A percentile compares a stretch with the other conserved stretches of the same genome.
These are phyloP conservation scores for Musa itinerans DNA, from an alignment of 176 grass and related monocot genomes.

Conservation along the genomic window DNA sequence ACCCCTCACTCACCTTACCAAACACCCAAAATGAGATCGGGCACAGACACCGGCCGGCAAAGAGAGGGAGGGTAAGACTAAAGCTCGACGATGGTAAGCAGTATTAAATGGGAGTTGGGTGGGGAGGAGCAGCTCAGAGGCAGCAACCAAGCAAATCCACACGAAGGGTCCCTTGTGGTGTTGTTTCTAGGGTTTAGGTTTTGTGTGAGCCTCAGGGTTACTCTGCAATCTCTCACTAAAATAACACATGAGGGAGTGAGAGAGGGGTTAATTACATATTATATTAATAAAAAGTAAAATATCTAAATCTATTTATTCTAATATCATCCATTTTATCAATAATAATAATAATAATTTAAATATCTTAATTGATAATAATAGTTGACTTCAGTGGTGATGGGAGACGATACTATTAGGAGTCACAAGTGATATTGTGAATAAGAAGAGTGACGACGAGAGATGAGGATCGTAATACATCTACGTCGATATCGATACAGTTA, in stretches of 20 bases:
- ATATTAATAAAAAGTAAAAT: too few relatives aligned
- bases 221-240: too few relatives aligned
- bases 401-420: too few relatives aligned
- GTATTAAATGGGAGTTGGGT: not conserved
- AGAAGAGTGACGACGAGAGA: not conserved
- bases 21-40: not conserved
- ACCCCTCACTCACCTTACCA: not conserved
- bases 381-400: too few relatives aligned
- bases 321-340: too few relatives aligned
- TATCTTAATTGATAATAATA: too few relatives aligned
- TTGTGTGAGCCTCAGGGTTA: not conserved
- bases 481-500: too few relatives aligned
- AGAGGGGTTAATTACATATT: not conserved
- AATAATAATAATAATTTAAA: too few relatives aligned
- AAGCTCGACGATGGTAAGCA: not conserved
- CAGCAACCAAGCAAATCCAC: not conserved
- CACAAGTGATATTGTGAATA: too few relatives aligned
- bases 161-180: not conserved
- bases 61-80: not conserved
- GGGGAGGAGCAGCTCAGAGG: not conserved
- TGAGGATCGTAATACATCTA: too few relatives aligned
- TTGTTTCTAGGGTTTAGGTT: not conserved
- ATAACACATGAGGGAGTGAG: not conserved
- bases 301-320: too few relatives aligned
- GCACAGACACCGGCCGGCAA: not conserved